Evolutionary conservation across 768 basidiomycete genomes (phyloP).

Genomic region (Leccinum obscurum): DNA sequence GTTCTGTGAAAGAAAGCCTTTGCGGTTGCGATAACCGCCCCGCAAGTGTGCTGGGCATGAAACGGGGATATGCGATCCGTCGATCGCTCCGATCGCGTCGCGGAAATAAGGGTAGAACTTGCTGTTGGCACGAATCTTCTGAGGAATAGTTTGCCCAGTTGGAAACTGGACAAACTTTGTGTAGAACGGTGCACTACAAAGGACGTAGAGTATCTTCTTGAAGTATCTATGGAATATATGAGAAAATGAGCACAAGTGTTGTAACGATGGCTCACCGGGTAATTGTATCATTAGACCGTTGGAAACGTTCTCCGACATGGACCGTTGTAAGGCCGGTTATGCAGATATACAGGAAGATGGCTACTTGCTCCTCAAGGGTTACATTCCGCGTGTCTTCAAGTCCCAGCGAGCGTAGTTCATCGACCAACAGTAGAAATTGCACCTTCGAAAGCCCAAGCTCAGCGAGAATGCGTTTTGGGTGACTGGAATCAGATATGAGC

Average conservation of each 20-base stretch:
- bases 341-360: background rate
- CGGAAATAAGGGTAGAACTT: background rate
- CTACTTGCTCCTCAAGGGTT: background rate
- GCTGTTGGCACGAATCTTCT: background rate
- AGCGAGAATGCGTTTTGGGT: conserved; percentile 17
- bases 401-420: background rate
- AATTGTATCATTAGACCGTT: background rate
- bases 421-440: conserved; percentile 20
- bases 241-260: background rate
- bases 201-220: background rate
- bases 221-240: background rate
- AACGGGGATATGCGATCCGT: background rate
- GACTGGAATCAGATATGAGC: conserved; percentile 16
- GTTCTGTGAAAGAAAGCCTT: background rate
- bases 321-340: background rate
- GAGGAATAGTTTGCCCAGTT: background rate
- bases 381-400: background rate
- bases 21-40: background rate
- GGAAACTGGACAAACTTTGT: background rate
- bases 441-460: conserved; percentile 22
- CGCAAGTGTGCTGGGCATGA: too few species aligned
- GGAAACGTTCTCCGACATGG: background rate
- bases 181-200: background rate
- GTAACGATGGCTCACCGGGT: too few species aligned
- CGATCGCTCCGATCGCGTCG: background rate